These are phyloP conservation scores for Macrotyloma uniflorum DNA, from an alignment of 306 rosid species.

Conservation along the genomic window DNA sequence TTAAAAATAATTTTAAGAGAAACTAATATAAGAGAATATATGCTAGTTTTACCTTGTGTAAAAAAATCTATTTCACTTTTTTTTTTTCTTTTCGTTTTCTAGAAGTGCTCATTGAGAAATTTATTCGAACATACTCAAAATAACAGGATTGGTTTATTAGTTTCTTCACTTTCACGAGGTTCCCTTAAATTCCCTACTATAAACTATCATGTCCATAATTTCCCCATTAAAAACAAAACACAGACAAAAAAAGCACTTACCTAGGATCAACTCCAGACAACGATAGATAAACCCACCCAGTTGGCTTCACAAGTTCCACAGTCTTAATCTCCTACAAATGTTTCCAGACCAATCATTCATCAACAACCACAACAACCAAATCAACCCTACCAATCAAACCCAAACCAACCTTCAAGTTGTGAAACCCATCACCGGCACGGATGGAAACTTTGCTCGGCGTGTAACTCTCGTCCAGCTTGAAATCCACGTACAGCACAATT, in stretches of 20 bases:
- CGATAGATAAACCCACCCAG: constrained; percentile 87
- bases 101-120: no score
- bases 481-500: constrained; percentile 84
- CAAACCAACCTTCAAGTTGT: constrained; percentile 70
- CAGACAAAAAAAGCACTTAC: constrained; percentile 39
- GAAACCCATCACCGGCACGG: constrained; percentile 93
- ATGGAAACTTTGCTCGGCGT: constrained; percentile 84
- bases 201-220: not conserved
- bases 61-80: no score
- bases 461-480: constrained; percentile 95
- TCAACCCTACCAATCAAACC: not conserved
- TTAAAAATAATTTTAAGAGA: no score
- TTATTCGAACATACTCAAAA: no score
- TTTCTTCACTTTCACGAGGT: not conserved
- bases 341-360: constrained; percentile 26
- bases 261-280: constrained; percentile 87
- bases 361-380: not conserved
- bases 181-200: not conserved
- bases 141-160: no score
- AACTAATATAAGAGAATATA: no score
- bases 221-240: not conserved
- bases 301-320: constrained; percentile 83
- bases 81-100: no score
- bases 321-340: constrained; percentile 82
- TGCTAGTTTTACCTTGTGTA: no score